Conservation (phyloP, 441 rosid genomes). For the Eutrema salsugineum region DNA sequence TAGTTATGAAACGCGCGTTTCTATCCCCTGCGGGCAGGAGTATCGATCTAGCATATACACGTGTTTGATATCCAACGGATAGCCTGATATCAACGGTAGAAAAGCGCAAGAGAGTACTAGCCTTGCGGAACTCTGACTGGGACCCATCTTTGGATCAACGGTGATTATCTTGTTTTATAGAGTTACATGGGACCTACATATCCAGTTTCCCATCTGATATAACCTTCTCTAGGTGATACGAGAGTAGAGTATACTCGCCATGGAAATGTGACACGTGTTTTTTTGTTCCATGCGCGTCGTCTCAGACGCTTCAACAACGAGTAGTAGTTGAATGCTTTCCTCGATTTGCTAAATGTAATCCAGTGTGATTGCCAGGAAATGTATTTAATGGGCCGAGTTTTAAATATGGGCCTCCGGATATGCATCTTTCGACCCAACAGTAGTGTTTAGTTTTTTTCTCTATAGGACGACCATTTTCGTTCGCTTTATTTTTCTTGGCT, state of each 20-base stretch:
- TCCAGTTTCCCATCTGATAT: background rate
- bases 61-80: background rate
- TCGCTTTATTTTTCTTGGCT: background rate
- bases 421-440: background rate
- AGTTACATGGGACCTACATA: conserved; percentile 1
- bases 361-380: background rate
- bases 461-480: background rate
- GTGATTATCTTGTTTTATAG: too few species aligned
- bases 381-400: background rate
- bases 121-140: background rate
- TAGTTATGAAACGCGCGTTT: background rate
- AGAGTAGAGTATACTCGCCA: background rate
- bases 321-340: conserved; percentile 3
- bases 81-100: background rate
- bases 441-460: background rate
- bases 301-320: background rate
- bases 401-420: background rate
- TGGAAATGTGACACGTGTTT: background rate
- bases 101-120: background rate
- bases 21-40: background rate
- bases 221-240: background rate
- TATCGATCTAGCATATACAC: background rate
- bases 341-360: conserved; percentile 23
- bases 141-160: background rate
- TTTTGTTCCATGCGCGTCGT: background rate